Base-by-base conservation (phyloP, 1,284 basidiomycete genomes). In the Cystobasidiaceae sp. region DNA sequence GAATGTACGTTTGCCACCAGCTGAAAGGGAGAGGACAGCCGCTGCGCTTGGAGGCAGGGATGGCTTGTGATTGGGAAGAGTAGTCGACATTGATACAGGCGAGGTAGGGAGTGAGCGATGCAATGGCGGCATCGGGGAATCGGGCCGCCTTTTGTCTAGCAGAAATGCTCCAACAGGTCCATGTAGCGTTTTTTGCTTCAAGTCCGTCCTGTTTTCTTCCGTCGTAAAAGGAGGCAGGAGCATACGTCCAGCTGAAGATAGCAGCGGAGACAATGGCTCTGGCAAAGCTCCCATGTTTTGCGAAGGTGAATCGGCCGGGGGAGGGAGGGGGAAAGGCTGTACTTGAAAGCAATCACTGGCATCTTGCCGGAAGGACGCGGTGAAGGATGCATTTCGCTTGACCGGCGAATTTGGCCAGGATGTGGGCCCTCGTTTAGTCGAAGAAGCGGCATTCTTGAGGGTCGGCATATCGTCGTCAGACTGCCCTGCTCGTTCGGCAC, bases 361-460 rank as follows among this genome's bases (percentile, higher is more conserved):
- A 15, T 13, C 11, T 13, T 13, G 9, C 21, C 13, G 11, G 23
- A 9, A 8, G 23, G 45, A 48, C 5, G 43, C 19, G 43, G 33
- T 33, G n/a, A 49, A n/a, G 33, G 56, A 46, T 25, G 44, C 28
- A 32, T 49, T 59, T 21, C 56, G 43, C 30, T 59, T 59, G 56
- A 59, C 44, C 2, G 56, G 56, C 8, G 56, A 46, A 37, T 59
- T 59, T 4, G 56, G 56, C 56, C 56, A 59, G 9, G 56, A 59
- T 48, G 56, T 59, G 11, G 56, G 56, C 9, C 30, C 44, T 13
- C 56, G 43, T 25, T 59, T 59, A 11, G 45, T 49, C 5, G 30
- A 30, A 7, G 44, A 48, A 17, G 39, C 6, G 4, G 44, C n/a
- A n/a, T 39, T 9, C 9, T 9, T 9, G 11, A n/a, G 11, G 37